These are phyloP conservation scores for Mortierella sp. DNA, from an alignment of 371 early-diverging fungal species.

Conservation along the genomic window DNA sequence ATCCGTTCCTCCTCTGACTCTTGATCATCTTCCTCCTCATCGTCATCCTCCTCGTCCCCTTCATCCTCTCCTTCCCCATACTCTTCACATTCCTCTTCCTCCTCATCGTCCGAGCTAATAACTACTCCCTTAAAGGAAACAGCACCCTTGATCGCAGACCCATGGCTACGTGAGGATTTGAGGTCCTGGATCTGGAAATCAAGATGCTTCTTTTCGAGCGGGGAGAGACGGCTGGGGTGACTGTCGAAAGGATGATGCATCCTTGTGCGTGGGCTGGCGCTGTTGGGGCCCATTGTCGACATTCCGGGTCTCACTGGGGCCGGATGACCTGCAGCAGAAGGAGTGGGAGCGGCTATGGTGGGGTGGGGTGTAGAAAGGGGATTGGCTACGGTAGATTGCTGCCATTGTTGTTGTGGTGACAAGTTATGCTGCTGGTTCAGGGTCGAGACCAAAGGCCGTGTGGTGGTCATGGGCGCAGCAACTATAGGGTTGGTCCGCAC, in stretches of 20 bases:
- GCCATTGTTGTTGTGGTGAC: neutral
- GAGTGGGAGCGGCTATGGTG: neutral
- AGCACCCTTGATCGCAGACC: neutral
- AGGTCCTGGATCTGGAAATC: constrained; percentile 24
- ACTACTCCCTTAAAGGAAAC: neutral
- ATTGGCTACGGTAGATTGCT: neutral
- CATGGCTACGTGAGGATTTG: neutral
- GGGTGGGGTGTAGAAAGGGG: neutral
- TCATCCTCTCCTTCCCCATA: constrained; percentile 10
- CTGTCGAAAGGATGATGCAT: constrained; percentile 40
- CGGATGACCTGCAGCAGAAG: too few species aligned
- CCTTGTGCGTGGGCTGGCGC: constrained; percentile 15
- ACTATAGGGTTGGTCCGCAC: neutral
- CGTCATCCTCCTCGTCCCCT: constrained; percentile 20
- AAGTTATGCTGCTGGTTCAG: neutral
- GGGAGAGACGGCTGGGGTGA: constrained; percentile 44
- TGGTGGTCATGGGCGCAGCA: neutral
- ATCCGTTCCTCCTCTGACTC: constrained; percentile 46
- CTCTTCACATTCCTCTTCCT: constrained; percentile 5
- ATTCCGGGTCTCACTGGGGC: too few species aligned
- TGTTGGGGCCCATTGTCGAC: constrained; percentile 15
- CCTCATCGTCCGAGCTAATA: neutral
- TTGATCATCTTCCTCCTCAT: constrained; percentile 22
- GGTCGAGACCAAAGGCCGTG: neutral
- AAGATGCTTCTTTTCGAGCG: constrained; percentile 34